These are phyloP conservation scores for Mycosphaerelloides madeirae DNA, from an alignment of 2,329 filamentous ascomycete genomes.

Conservation along the genomic window DNA sequence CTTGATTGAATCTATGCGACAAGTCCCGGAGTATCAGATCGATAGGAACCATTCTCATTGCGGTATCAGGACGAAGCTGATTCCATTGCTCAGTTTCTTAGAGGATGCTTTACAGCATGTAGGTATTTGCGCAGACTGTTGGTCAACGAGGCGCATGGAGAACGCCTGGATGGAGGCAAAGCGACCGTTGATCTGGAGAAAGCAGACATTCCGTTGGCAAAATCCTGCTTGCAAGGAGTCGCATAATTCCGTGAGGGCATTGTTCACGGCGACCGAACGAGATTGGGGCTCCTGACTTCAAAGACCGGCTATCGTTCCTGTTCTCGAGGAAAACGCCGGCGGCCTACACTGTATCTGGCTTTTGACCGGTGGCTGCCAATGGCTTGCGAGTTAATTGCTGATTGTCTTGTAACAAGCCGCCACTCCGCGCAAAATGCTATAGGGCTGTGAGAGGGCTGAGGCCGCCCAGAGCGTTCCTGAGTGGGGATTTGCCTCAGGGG, in stretches of 20 bases:
- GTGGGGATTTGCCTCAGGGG: background rate
- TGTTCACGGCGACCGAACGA: conserved; percentile 32
- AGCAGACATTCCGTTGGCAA: conserved; percentile 18
- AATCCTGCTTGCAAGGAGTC: conserved; percentile 21
- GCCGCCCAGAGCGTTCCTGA: background rate
- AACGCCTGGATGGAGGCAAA: conserved; percentile 45
- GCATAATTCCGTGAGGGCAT: conserved; percentile 25
- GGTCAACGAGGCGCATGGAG: conserved; percentile 34
- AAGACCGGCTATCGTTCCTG: no score
- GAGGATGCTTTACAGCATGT: conserved; percentile 42
- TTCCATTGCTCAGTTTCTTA: conserved; percentile 63
- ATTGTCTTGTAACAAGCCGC: no score
- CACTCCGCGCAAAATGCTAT: no score
- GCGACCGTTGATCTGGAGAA: conserved; percentile 42
- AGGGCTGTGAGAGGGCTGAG: background rate
- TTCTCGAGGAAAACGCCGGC: no score
- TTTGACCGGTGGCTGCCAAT: no score
- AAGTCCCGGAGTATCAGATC: conserved; percentile 68
- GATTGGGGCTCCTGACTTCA: conserved; percentile 25
- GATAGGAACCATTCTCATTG: conserved; percentile 70
- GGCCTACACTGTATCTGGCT: no score
- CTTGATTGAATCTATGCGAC: conserved; percentile 57
- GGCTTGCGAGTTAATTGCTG: no score
- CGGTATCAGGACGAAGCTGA: conserved; percentile 60
- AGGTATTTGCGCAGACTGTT: conserved; percentile 45